Conservation (phyloP, 352 stramenopile genomes). For the Phytophthora hybrid region DNA sequence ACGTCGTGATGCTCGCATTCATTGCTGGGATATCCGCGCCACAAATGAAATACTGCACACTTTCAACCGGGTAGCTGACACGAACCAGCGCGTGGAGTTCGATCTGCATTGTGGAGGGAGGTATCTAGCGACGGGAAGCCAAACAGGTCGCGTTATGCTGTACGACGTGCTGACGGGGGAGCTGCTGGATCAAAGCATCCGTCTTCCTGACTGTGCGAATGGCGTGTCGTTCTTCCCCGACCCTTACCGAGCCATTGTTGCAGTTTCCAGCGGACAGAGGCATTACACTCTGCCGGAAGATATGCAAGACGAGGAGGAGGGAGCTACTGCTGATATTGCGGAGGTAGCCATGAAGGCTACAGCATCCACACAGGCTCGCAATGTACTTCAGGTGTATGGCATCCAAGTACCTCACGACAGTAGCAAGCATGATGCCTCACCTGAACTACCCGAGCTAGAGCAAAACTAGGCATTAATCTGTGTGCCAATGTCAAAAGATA, state of each 20-base stretch:
- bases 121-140: conserved; percentile 74
- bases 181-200: conserved; percentile 57
- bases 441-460: no score
- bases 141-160: conserved; percentile 55
- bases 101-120: conserved; percentile 71
- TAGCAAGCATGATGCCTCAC: no score
- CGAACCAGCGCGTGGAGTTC: conserved; percentile 84
- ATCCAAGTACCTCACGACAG: no score
- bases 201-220: conserved; percentile 68
- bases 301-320: conserved; percentile 48
- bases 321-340: neutral
- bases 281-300: conserved; percentile 72
- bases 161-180: conserved; percentile 66
- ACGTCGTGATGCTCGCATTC: conserved; percentile 70
- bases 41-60: conserved; percentile 71
- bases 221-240: conserved; percentile 84
- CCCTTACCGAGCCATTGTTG: conserved; percentile 46
- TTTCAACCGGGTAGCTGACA: conserved; percentile 66
- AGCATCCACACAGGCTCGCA: neutral
- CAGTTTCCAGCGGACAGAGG: conserved; percentile 70
- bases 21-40: conserved; percentile 90
- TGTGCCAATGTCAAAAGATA: no score
- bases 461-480: no score
- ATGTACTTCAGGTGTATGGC: conserved; percentile 54
- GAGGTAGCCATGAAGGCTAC: neutral